phyloP scores from a whole-genome alignment of 768 basidiomycete genomes.

The Astraeus odoratus region DNA sequence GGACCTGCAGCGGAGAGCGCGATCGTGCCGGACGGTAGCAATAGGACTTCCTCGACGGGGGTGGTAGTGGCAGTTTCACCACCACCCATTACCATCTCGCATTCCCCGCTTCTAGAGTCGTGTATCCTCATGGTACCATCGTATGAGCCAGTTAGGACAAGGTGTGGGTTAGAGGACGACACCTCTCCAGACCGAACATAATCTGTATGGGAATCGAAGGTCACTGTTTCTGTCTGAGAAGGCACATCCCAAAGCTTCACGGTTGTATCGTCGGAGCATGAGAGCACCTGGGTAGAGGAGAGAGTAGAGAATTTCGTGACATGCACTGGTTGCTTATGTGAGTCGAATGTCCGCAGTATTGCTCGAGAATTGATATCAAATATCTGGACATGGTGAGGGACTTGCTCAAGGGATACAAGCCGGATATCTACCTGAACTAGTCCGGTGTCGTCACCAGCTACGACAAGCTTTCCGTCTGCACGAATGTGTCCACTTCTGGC shows the following conservation, averaged over 20 bases:
- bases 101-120: slow-evolving; percentile 76
- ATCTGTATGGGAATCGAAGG: slow-evolving; percentile 85
- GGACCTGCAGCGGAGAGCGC: slow-evolving; percentile 86
- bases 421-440: slow-evolving; percentile 53
- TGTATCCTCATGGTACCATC: slow-evolving; percentile 86
- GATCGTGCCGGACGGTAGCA: slow-evolving; percentile 85
- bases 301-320: slow-evolving; percentile 86
- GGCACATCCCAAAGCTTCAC: slow-evolving; percentile 94
- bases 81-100: slow-evolving; percentile 75
- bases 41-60: slow-evolving; percentile 89
- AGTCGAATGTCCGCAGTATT: slow-evolving; percentile 85
- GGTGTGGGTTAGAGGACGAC: slow-evolving; percentile 71
- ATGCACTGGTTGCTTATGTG: slow-evolving; percentile 95
- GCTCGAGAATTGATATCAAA: slow-evolving; percentile 94
- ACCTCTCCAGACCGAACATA: slow-evolving; percentile 94
- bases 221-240: slow-evolving; percentile 69
- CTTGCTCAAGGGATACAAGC: neutral
- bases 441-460: slow-evolving; percentile 93
- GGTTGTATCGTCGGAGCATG: slow-evolving; percentile 95
- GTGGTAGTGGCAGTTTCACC: slow-evolving; percentile 20
- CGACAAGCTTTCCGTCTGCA: slow-evolving; percentile 88
- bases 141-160: slow-evolving; percentile 91
- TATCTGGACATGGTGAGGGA: slow-evolving; percentile 40
- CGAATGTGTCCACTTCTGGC: slow-evolving; percentile 86
- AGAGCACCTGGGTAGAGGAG: slow-evolving; percentile 77